phyloP scores from a whole-genome alignment of 257 asterid genomes.

The Paulownia fortunei region DNA sequence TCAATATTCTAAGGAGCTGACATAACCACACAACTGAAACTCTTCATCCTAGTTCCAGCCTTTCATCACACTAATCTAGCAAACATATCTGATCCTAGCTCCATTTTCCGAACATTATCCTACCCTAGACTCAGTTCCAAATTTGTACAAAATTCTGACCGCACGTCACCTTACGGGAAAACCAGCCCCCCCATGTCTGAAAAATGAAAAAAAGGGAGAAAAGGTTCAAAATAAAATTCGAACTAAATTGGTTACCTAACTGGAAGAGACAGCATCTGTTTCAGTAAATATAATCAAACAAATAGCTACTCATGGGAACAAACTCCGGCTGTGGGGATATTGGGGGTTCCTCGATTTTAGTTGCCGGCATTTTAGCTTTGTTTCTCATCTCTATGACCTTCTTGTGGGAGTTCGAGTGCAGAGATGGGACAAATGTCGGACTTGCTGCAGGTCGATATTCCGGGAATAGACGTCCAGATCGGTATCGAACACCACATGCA shows the following conservation, averaged over 20 bases:
- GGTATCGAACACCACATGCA: slow-evolving; percentile 83
- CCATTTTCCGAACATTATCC: slow-evolving; percentile 6
- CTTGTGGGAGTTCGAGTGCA: slow-evolving; percentile 69
- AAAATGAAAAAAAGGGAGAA: neutral
- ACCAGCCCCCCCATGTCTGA: neutral
- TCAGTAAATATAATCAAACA: slow-evolving; percentile 54
- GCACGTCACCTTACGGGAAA: neutral
- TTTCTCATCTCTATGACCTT: slow-evolving; percentile 59
- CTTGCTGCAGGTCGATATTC: slow-evolving; percentile 88
- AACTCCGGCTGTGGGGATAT: slow-evolving; percentile 57
- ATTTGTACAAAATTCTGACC: slow-evolving; percentile 36
- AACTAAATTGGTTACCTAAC: slow-evolving; percentile 35
- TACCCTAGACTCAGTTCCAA: slow-evolving; percentile 14
- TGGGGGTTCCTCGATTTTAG: slow-evolving; percentile 24
- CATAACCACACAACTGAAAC: neutral
- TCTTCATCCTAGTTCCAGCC: slow-evolving; percentile 5
- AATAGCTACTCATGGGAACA: slow-evolving; percentile 59
- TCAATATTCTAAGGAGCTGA: slow-evolving; percentile 12
- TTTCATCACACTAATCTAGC: neutral
- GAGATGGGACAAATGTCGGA: slow-evolving; percentile 69
- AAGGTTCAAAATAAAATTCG: slow-evolving; percentile 4
- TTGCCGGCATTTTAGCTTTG: slow-evolving; percentile 23
- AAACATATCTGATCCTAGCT: neutral
- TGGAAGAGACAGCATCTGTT: slow-evolving; percentile 29
- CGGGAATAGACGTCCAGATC: slow-evolving; percentile 74